Evolutionary conservation across 306 rosid species (phyloP), one percentile per base, ranked within the genome.

Genomic region (Oxytropis ochrocephala): DNA sequence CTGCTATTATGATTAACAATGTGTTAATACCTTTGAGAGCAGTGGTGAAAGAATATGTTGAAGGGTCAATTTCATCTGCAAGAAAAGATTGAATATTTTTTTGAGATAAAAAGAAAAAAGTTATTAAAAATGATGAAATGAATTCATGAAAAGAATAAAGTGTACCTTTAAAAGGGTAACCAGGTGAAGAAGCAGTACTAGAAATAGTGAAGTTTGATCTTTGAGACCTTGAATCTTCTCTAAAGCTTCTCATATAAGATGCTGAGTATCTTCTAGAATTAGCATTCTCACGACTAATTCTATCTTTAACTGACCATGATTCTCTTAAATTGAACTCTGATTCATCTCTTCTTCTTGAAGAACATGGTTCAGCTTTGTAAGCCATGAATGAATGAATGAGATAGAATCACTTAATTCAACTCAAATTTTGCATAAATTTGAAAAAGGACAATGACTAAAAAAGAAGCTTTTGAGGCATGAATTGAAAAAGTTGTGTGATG

Each of bases 121-220:
- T 5, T 2, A 24, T 24, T 24, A 24, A 24, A 24, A 24, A 24
- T 60, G 33, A 17, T 38, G 36, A 12, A 42, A n/a, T 66, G 54
- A 44, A 56, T 24, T 61, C 14, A 55, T 13, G 7, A n/a, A n/a
- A 38, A 39, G 56, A 67, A 16, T 7, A 39, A 51, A 10, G 21
- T 42, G 17, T 73, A 86, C 97, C 99, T 87, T 82, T 88, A 13
- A 81, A 89, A n/a, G 78, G 77, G 83, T 83, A 84, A 29, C 96
- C 97, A 52, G 99, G 96, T 4, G 99, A 95, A 78, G 99, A 91
- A 75, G 92, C 85, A 66, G 97, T 89, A 72, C 99, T 95, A 5
- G 97, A 87, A 75, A 91, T 77, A 55, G 95, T 81, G 3, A 83
- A 33, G 80, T 85, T 91, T 89, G 99, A 89, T 82, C 95, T 80